Evolutionary conservation across 495 filamentous ascomycete genomes (phyloP).

Genomic region (Aspergillus sclerotioniger): DNA sequence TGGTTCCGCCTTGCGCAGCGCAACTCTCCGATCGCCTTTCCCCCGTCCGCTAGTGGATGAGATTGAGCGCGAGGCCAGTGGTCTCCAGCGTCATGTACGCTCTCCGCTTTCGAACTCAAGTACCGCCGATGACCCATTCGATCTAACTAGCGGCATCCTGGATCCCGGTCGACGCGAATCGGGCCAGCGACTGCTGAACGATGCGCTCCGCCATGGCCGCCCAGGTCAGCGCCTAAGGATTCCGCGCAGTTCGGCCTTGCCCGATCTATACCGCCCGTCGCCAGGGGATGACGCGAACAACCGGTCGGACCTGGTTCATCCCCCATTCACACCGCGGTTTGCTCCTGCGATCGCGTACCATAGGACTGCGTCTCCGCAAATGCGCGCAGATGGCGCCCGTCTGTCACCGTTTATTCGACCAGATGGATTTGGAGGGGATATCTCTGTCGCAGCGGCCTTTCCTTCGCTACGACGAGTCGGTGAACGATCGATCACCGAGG

Average conservation of each 20-base stretch:
- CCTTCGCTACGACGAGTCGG: constrained; percentile 25
- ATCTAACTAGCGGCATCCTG: constrained; percentile 26
- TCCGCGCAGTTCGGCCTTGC: constrained; percentile 26
- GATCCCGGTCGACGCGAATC: constrained; percentile 36
- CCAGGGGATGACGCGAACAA: constrained; percentile 17
- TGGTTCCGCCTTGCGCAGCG: constrained; percentile 31
- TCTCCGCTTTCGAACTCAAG: constrained; percentile 33
- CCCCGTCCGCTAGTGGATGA: constrained; percentile 45
- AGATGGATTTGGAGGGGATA: constrained; percentile 22
- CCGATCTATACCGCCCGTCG: constrained; percentile 27
- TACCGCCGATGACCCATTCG: constrained; percentile 31
- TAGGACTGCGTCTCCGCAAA: constrained; percentile 24
- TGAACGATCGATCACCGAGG: constrained; percentile 27
- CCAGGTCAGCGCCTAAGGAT: constrained; percentile 33
- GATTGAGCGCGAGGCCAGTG: constrained; percentile 39
- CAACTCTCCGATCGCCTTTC: constrained; percentile 30
- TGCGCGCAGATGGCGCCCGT: constrained; percentile 22
- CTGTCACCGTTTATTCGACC: constrained; percentile 27
- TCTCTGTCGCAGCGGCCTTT: constrained; percentile 13
- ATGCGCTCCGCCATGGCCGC: constrained; percentile 32
- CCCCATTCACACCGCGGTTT: constrained; percentile 45
- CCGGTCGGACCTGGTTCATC: constrained; percentile 20
- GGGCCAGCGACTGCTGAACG: constrained; percentile 29
- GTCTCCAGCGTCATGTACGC: constrained; percentile 25
- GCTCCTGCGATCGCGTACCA: constrained; percentile 42